Percentiles rank a stretch among this genome's conserved stretches.
phyloP scores from a whole-genome alignment of 257 asterid genomes.

The Rubia yunnanensis region DNA sequence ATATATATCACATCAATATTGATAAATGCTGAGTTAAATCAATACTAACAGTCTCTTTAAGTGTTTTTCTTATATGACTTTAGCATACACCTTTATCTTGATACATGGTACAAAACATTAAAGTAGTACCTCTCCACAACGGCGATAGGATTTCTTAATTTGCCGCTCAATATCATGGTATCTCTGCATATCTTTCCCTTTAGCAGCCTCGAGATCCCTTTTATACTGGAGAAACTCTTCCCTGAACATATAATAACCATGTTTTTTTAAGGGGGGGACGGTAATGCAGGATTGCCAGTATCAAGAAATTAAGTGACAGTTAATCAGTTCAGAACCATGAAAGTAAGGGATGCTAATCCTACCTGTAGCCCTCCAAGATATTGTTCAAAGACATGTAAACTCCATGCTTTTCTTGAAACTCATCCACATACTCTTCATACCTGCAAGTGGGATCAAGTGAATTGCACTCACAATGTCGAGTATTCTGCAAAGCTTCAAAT shows the following conservation, averaged over 20 bases:
- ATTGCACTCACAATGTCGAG: slow-evolving; percentile 14
- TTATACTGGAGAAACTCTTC: slow-evolving; percentile 59
- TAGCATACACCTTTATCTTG: neutral
- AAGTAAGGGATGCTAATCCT: slow-evolving; percentile 18
- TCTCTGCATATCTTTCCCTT: slow-evolving; percentile 57
- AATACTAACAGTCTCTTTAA: neutral
- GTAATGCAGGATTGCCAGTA: slow-evolving; percentile 11
- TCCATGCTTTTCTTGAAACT: slow-evolving; percentile 75
- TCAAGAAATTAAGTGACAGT: slow-evolving; percentile 5
- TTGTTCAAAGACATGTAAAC: slow-evolving; percentile 55
- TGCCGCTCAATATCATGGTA: slow-evolving; percentile 46
- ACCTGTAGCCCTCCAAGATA: slow-evolving; percentile 75
- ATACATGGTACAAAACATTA: neutral
- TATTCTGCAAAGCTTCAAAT: slow-evolving; percentile 11
- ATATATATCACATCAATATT: neutral
- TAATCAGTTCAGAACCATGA: slow-evolving; percentile 6
- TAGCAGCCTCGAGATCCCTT: slow-evolving; percentile 58
- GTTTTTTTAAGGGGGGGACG: slow-evolving; percentile 22
- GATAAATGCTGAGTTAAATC: neutral
- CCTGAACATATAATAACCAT: slow-evolving; percentile 28
- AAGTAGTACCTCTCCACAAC: slow-evolving; percentile 61
- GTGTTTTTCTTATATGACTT: too few species aligned
- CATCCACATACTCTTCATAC: slow-evolving; percentile 75
- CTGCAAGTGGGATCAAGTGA: slow-evolving; percentile 27
- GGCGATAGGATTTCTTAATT: slow-evolving; percentile 60